Conservation (phyloP, 2,329 filamentous ascomycete species). For the Zalaria sp. region DNA sequence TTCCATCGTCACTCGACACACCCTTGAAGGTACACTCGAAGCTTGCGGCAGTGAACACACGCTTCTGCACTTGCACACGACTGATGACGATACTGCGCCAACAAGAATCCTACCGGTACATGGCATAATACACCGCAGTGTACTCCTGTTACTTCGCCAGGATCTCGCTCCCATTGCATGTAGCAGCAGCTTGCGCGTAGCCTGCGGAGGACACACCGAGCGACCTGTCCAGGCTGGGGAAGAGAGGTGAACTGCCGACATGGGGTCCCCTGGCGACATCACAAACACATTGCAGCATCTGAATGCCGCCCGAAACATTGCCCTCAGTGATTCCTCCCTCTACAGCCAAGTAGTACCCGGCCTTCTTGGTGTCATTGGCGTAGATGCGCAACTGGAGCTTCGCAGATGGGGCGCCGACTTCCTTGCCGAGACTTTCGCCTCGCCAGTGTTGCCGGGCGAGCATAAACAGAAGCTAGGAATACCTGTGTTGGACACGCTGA, state of each 20-base stretch:
- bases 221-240: not conserved
- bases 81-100: too few species aligned
- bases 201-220: not conserved
- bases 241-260: conserved; percentile 3
- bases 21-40: too few species aligned
- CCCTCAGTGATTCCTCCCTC: conserved; percentile 72
- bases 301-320: conserved; percentile 77
- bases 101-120: too few species aligned
- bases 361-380: conserved; percentile 79
- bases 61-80: too few species aligned
- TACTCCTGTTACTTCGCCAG: too few species aligned
- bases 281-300: conserved; percentile 75
- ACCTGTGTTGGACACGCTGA: conserved; percentile 62
- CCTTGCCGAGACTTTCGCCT: conserved; percentile 87
- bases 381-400: conserved; percentile 60
- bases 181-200: conserved; percentile 8
- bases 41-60: too few species aligned
- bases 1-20: too few species aligned
- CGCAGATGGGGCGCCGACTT: conserved; percentile 95
- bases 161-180: not conserved
- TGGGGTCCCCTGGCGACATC: conserved; percentile 10
- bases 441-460: conserved; percentile 61
- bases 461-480: conserved; percentile 71
- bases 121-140: too few species aligned
- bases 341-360: conserved; percentile 87